Evolutionary conservation across 169 alveolate genomes (phyloP), one percentile per base, ranked within the genome.

Genomic region (Eimeria praecox): DNA sequence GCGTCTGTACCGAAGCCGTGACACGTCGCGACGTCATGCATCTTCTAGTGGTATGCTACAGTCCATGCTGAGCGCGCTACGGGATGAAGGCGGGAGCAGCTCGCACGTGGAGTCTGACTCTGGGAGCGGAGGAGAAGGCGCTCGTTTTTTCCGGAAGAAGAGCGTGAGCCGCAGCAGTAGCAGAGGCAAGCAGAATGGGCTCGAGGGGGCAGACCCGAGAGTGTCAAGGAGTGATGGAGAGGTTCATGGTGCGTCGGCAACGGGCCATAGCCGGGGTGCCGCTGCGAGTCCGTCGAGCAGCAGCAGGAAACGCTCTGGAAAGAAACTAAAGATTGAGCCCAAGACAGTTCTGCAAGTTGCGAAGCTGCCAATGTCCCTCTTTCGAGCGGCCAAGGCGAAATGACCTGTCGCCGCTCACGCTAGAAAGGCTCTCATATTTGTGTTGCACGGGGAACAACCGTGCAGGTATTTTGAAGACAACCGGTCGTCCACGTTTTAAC

Each of bases 321-420:
- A 94, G 96, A 94, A 94, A 40, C 94, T 94, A 22, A 94, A 94
- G 75, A 71, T 94, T 35, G 96, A 94, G 82, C 93, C 96, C 52
- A 94, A 94, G 96, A 94, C 92, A 49, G 96, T 94, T 49, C 93
- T 94, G 94, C 93, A 94, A 66, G 96, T 94, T 75, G 96, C 96
- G 90, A 82, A 69, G 96, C 94, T 94, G 87, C 96, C 96, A 22
- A 94, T 94, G 89, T 62, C 96, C 71, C 96, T 94, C 82, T 94
- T 94, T n/a, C 93, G 96, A 33, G 96, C 94, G 42, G 96, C 96
- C 69, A 94, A 94, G 91, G 96, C 96, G 69, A 94, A 94, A 56
- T 94, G 94, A 87, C 83, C 62, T 40, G 94, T 54, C 44, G 92
- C 83, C 83, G 82, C 64, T 38, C 94, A 40, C n/a, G 22, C 30